Evolutionary conservation across 805 yeast genomes (phyloP).

Genomic region (Cephaloascus fragrans): DNA sequence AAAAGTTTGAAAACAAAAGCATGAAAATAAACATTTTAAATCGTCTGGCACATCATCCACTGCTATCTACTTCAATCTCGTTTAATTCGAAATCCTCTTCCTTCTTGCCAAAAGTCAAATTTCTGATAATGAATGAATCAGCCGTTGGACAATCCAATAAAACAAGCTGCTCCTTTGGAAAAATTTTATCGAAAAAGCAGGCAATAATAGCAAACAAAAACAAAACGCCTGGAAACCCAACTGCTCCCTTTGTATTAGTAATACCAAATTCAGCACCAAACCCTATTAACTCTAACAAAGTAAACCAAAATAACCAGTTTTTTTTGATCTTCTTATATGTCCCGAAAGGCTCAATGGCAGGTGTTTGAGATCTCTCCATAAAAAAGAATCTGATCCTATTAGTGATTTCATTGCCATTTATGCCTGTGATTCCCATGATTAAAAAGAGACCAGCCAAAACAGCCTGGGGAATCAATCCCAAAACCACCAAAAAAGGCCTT

Average conservation of each 20-base stretch:
- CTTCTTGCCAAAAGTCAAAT: slow-evolving; percentile 24
- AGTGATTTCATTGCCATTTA: slow-evolving; percentile 57
- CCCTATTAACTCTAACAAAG: slow-evolving; percentile 52
- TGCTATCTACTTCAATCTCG: not conserved
- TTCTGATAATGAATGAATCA: slow-evolving; percentile 42
- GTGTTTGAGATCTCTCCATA: slow-evolving; percentile 40
- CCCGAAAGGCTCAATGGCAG: slow-evolving; percentile 10
- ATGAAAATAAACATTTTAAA: no score
- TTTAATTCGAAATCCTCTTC: not conserved
- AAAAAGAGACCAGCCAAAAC: slow-evolving; percentile 88
- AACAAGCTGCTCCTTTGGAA: slow-evolving; percentile 50
- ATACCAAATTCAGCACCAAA: slow-evolving; percentile 78
- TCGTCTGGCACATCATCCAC: not conserved
- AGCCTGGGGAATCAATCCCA: slow-evolving; percentile 85
- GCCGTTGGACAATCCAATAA: slow-evolving; percentile 61
- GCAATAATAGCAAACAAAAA: slow-evolving; percentile 61
- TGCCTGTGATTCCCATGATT: slow-evolving; percentile 82
- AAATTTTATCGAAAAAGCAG: slow-evolving; percentile 50
- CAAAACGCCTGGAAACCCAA: slow-evolving; percentile 86
- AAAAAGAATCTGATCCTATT: slow-evolving; percentile 52
- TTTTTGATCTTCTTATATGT: slow-evolving; percentile 19
- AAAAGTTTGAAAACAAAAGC: no score
- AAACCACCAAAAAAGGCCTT: slow-evolving; percentile 71
- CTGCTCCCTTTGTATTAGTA: slow-evolving; percentile 81
- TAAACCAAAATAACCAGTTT: slow-evolving; percentile 47